Evolutionary conservation across 2,329 filamentous ascomycete genomes (phyloP), one percentile per base, ranked within the genome.

Genomic region (Colletotrichum sp.): DNA sequence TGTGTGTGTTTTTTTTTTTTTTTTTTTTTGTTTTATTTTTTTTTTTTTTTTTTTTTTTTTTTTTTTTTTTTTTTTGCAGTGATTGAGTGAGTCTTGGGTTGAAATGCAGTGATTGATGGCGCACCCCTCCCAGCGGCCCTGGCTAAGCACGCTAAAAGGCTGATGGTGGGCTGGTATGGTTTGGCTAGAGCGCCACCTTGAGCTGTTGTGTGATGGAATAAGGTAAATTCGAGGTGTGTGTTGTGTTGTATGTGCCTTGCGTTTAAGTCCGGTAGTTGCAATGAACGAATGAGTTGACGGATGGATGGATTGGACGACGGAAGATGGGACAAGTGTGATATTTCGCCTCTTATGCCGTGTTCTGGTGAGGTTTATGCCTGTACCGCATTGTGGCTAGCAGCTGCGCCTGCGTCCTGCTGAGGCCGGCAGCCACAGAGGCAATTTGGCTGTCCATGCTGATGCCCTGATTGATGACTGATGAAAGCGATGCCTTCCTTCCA

Each of bases 311-410:
- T 57, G 65, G 74, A 76, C 36, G 74, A 60, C 52, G 59, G 19
- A 52, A 76, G 74, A 76, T 76, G 74, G 74, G 74, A 76, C 74
- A 74, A 65, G 39, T 60, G 8, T 60, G 12, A 68, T 72, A 68
- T 27, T 68, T 64, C 34, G 61, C 61, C 61, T 44, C 32, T 64
- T 28, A 48, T 52, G 39, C 63, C 11, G 39, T 15, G 25, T 15
- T 16, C 19, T 30, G 25, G 25, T 16, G 39, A 25, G 63, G 34
- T 27, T 48, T 66, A 66, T 66, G 63, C 63, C n/a, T 48, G 63
- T 22, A 44, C 15, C 59, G 28, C 32, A 25, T 36, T 44, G 60
- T 36, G 60, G 60, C 60, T 64, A 11, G 32, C 22, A 39, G 28
- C 59, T 39, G 60, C 30, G 30, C 30, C n/a, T 48, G 44, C 44